A percentile compares a stretch with the other conserved stretches of the same genome.
Evolutionary conservation across 345 rosid species (phyloP).

Genomic region (Aquilaria yunnanensis): DNA sequence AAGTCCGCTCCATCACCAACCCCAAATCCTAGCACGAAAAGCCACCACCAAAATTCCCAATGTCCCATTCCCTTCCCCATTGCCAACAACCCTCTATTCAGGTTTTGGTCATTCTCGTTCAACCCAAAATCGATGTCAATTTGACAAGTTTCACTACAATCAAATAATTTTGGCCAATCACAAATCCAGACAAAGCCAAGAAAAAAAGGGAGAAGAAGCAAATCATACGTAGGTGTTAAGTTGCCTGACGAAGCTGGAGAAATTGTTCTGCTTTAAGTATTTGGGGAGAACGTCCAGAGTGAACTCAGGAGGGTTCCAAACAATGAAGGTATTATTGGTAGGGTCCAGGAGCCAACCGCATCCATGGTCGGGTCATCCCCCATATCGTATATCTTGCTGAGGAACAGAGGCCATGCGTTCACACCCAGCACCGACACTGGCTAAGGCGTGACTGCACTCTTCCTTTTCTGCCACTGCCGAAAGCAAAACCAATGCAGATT

Average conservation of each 20-base stretch:
- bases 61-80: no score
- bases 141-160: no score
- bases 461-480: conserved; percentile 8
- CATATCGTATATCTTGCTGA: conserved; percentile 90
- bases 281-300: conserved; percentile 71
- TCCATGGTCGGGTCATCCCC: conserved; percentile 81
- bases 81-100: no score
- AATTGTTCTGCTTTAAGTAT: conserved; percentile 86
- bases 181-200: neutral
- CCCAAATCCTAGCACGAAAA: no score
- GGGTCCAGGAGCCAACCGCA: conserved; percentile 68
- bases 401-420: conserved; percentile 68
- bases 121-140: no score
- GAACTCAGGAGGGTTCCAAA: conserved; percentile 89
- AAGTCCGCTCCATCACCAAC: no score
- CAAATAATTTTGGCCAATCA: no score
- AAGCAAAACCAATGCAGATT: conserved; percentile 21
- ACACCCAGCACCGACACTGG: conserved; percentile 38
- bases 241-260: conserved; percentile 18
- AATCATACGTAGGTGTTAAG: conserved; percentile 70
- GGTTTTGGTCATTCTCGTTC: no score
- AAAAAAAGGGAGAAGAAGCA: neutral
- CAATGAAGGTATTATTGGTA: conserved; percentile 75
- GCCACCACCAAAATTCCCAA: no score
- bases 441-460: conserved; percentile 11